Percentiles rank a stretch among this genome's conserved stretches.
phyloP scores from a whole-genome alignment of 1,139 yeast genomes.

The Oligophagozyma castellii region DNA sequence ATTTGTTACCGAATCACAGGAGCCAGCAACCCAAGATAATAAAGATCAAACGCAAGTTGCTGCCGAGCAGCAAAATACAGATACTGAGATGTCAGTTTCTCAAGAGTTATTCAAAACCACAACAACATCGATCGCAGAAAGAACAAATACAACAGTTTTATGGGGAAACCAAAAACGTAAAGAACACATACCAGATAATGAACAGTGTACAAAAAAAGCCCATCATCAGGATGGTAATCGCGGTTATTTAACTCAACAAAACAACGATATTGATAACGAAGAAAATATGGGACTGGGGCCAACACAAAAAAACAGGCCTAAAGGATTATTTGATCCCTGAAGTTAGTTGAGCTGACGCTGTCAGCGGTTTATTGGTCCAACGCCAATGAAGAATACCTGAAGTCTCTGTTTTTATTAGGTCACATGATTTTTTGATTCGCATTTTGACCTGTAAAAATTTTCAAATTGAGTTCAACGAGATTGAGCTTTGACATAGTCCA shows the following conservation, averaged over 20 bases:
- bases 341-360: too few species aligned
- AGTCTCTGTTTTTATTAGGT: too few species aligned
- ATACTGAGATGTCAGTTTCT: neutral
- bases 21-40: neutral
- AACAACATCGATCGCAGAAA: neutral
- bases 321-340: slow-evolving; percentile 28
- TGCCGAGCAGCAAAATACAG: neutral
- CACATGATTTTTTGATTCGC: too few species aligned
- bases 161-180: neutral
- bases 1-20: neutral
- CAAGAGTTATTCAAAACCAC: neutral
- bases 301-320: slow-evolving; percentile 23
- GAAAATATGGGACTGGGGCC: slow-evolving; percentile 24
- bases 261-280: slow-evolving; percentile 4
- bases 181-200: neutral
- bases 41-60: neutral
- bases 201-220: neutral
- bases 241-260: slow-evolving; percentile 1
- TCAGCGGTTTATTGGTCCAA: too few species aligned
- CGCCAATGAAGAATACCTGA: too few species aligned
- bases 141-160: neutral
- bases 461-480: too few species aligned
- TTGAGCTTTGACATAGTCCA: too few species aligned
- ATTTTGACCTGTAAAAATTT: too few species aligned
- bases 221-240: neutral